phyloP scores from a whole-genome alignment of 2,329 filamentous ascomycete genomes.

The Ascochyta rabiei region DNA sequence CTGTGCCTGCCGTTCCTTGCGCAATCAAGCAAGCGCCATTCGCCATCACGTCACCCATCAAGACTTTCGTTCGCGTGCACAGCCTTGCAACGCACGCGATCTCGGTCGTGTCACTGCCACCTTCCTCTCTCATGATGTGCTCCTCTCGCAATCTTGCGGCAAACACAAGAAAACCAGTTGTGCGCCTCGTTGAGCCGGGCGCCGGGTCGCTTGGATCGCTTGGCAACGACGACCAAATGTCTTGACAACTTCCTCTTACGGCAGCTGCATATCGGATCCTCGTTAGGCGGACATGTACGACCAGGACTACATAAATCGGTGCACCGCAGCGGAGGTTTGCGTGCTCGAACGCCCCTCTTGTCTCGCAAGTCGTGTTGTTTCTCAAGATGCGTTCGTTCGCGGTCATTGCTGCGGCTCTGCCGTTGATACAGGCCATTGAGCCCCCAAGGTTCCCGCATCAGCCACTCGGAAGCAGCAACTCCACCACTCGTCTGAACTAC shows the following conservation, averaged over 20 bases:
- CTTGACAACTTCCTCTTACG: slow-evolving; percentile 46
- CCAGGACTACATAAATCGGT: slow-evolving; percentile 29
- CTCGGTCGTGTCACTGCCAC: slow-evolving; percentile 15
- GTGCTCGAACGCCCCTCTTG: slow-evolving; percentile 25
- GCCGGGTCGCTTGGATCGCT: slow-evolving; percentile 37
- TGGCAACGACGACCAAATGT: slow-evolving; percentile 36
- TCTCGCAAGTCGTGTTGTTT: slow-evolving; percentile 22
- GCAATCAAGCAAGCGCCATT: slow-evolving; percentile 14
- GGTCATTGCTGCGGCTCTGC: slow-evolving; percentile 34
- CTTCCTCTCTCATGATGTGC: slow-evolving; percentile 32
- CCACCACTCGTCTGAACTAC: slow-evolving; percentile 63
- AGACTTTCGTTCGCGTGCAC: neutral
- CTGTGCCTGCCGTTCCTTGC: slow-evolving; percentile 11
- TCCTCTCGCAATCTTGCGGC: slow-evolving; percentile 21
- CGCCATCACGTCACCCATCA: slow-evolving; percentile 12
- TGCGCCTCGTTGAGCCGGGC: slow-evolving; percentile 39
- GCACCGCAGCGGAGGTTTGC: slow-evolving; percentile 7
- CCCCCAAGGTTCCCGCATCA: slow-evolving; percentile 61
- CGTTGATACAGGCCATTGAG: slow-evolving; percentile 48
- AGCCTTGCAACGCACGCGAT: slow-evolving; percentile 8
- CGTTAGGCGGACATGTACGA: slow-evolving; percentile 28
- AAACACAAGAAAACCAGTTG: slow-evolving; percentile 22
- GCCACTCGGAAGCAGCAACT: slow-evolving; percentile 57
- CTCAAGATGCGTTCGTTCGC: slow-evolving; percentile 39
- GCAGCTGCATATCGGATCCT: slow-evolving; percentile 37